Base-by-base conservation (phyloP, 2,329 filamentous ascomycete species). In the Trichoderma atroviride region DNA sequence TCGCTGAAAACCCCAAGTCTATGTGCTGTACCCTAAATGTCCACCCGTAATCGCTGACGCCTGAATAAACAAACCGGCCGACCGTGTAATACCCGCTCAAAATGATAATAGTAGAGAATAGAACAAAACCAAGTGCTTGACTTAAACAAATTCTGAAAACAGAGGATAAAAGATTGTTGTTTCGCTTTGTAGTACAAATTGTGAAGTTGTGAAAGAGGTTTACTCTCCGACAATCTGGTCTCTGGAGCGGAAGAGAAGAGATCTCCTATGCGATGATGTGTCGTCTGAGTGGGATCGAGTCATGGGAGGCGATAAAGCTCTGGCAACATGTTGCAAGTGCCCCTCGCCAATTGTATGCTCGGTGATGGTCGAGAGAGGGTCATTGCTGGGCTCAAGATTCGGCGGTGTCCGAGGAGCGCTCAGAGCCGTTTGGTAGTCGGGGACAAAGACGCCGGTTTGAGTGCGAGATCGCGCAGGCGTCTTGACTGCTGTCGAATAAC, bases 401-500 rank as follows among this genome's bases (percentile, higher is more conserved):
- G 81, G 81, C 1, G 85, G 83, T 14, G 85, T 84, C 24, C 78
- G 77, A 6, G 88, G 87, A 33, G 83, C 83, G 73, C 84, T 87
- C 55, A 86, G 80, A 0, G 87, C 89, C 2, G 89, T 86, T 68
- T 85, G 81, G 75, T 94, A 94, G 75, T 92, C 88, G 0, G 91
- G 91, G 6, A 92, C 83, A 14, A 79, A 79, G 5, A 81, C 78
- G 37, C 83, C 83, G 27, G 84, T 83, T 55, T 83, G 83, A 60
- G 81, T 84, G 16, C 83, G 83, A 40, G 85, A 83, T 62, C 86
- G 84, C 19, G 88, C 86, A 5, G 89, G 87, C 0, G 89, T 87
- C 72, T 87, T 88, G 31, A 93, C 87, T 0, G 92, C 92, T 1
- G 92, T 94, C 19, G 87, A 86, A 77, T 94, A 94, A 69, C 91